Evolutionary conservation across 2,329 filamentous ascomycete genomes (phyloP).

Genomic region (Ophiostoma sp.): DNA sequence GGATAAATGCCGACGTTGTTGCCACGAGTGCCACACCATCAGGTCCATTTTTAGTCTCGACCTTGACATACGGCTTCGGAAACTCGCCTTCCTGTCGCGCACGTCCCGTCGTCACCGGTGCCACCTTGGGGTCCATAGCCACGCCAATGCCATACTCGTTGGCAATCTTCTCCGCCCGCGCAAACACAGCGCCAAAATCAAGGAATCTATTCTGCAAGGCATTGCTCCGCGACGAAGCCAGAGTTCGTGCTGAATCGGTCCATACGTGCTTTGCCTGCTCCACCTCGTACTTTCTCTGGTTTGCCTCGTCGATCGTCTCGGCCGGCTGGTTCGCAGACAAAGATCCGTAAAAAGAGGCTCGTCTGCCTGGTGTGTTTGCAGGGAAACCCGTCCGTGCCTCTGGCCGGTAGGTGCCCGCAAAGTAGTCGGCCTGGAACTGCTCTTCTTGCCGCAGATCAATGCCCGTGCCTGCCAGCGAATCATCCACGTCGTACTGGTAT

Average conservation of each 20-base stretch:
- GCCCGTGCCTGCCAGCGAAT: constrained; percentile 80
- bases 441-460: constrained; percentile 87
- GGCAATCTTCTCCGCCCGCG: constrained; percentile 58
- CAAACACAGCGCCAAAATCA: constrained; percentile 61
- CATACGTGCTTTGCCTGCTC: constrained; percentile 67
- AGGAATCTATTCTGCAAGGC: constrained; percentile 76
- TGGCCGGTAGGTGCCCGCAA: constrained; percentile 47
- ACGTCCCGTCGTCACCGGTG: constrained; percentile 45
- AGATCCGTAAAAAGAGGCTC: constrained; percentile 62
- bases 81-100: constrained; percentile 53
- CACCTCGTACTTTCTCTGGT: constrained; percentile 65
- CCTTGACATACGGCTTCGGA: constrained; percentile 54
- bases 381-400: constrained; percentile 56
- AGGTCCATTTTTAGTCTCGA: constrained; percentile 56
- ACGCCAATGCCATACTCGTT: constrained; percentile 58
- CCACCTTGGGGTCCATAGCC: constrained; percentile 56
- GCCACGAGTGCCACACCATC: constrained; percentile 63
- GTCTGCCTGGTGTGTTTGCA: constrained; percentile 56
- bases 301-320: constrained; percentile 45
- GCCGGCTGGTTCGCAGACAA: constrained; percentile 66
- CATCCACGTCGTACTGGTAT: constrained; percentile 71
- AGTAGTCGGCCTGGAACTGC: constrained; percentile 71
- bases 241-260: constrained; percentile 62
- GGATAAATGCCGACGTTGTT: constrained; percentile 67
- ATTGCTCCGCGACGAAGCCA: constrained; percentile 62